phyloP scores from a whole-genome alignment of 2,329 filamentous ascomycete species.

The Clonostachys rhizophaga region DNA sequence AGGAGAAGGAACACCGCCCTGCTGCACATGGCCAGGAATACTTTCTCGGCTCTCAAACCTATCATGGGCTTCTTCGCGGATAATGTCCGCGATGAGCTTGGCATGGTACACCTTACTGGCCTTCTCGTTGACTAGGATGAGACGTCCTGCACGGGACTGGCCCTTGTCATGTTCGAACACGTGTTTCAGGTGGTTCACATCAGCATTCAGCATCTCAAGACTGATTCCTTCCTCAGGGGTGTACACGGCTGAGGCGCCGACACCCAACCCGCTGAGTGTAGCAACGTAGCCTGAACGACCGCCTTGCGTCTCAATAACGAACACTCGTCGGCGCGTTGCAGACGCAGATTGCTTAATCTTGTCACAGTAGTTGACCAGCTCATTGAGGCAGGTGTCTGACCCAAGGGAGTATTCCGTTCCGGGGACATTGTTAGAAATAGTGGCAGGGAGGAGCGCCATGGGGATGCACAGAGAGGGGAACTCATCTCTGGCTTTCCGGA shows the following conservation, averaged over 20 bases:
- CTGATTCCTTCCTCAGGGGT: conserved; percentile 95
- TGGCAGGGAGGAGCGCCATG: conserved; percentile 88
- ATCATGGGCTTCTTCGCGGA: conserved; percentile 86
- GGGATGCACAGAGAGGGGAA: conserved; percentile 90
- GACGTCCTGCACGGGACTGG: conserved; percentile 82
- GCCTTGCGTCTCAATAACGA: conserved; percentile 97
- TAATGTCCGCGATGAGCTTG: conserved; percentile 91
- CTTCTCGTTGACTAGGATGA: conserved; percentile 96
- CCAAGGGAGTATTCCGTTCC: conserved; percentile 96
- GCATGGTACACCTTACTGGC: conserved; percentile 87
- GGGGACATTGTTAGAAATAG: conserved; percentile 97
- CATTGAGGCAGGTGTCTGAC: conserved; percentile 94
- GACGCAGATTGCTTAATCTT: conserved; percentile 97
- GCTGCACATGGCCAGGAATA: conserved; percentile 91
- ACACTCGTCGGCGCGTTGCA: conserved; percentile 86
- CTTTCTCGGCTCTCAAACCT: conserved; percentile 90
- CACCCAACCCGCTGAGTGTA: conserved; percentile 83
- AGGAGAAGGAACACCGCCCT: conserved; percentile 85
- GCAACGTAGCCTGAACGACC: conserved; percentile 92
- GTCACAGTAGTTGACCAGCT: conserved; percentile 91
- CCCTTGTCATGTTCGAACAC: conserved; percentile 83
- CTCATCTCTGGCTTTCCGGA: conserved; percentile 72
- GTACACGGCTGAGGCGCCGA: conserved; percentile 90
- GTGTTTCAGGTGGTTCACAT: conserved; percentile 84
- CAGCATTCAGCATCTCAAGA: conserved; percentile 85